Percentiles rank a stretch among this genome's conserved stretches.
phyloP scores from a whole-genome alignment of 495 filamentous ascomycete genomes.

The Penicillium bovifimosum region DNA sequence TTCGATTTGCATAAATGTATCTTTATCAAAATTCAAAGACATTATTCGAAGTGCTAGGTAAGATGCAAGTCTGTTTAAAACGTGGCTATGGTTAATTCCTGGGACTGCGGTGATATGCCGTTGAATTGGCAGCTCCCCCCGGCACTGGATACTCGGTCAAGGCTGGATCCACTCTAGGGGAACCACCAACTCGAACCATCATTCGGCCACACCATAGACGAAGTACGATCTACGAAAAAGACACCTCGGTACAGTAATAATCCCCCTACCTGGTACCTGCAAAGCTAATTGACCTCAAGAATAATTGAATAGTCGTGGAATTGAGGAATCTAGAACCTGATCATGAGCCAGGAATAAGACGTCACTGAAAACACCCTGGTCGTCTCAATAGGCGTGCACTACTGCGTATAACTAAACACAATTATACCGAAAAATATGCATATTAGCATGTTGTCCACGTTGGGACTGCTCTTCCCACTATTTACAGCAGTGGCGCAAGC shows the following conservation, averaged over 20 bases:
- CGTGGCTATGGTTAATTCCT: too few relatives aligned
- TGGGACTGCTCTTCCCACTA: constrained; percentile 28
- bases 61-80: too few relatives aligned
- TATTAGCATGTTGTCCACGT: constrained; percentile 8
- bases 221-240: neutral
- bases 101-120: neutral
- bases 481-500: constrained; percentile 35
- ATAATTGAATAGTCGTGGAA: neutral
- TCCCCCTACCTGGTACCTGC: neutral
- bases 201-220: constrained; percentile 1
- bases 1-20: too few relatives aligned
- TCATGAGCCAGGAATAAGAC: neutral
- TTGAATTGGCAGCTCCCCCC: neutral
- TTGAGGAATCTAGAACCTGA: neutral
- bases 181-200: constrained; percentile 1
- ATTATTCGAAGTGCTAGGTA: too few relatives aligned
- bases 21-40: too few relatives aligned
- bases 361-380: neutral
- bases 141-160: constrained; percentile 1
- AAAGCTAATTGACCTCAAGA: neutral
- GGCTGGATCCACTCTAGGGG: constrained; percentile 1
- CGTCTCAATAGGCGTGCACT: constrained; percentile 1
- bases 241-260: neutral
- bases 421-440: constrained; percentile 12
- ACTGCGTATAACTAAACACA: neutral